phyloP scores from a whole-genome alignment of 345 rosid species.

The Cardamine chenopodiifolia region DNA sequence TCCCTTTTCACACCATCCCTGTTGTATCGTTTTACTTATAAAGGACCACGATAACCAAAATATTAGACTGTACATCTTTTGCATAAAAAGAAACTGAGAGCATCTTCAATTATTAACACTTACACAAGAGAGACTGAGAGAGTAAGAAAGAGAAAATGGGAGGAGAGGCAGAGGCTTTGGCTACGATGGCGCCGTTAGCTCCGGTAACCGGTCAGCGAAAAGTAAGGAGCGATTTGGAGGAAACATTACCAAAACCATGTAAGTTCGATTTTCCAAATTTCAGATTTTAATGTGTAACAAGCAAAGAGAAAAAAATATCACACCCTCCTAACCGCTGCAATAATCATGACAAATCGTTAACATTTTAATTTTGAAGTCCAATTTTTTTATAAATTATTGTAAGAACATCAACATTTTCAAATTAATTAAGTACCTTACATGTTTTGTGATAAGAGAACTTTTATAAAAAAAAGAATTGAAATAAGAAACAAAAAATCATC shows the following conservation, averaged over 20 bases:
- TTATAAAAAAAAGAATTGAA: too few relatives aligned
- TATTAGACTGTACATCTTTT: not conserved
- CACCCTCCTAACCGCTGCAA: not conserved
- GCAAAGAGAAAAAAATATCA: too few relatives aligned
- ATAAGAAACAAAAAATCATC: too few relatives aligned
- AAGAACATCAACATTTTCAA: not conserved
- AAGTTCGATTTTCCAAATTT: slow-evolving; percentile 17
- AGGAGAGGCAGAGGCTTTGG: slow-evolving; percentile 44
- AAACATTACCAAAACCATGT: slow-evolving; percentile 78
- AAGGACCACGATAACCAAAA: slow-evolving; percentile 15
- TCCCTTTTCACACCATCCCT: not conserved
- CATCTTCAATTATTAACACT: slow-evolving; percentile 24
- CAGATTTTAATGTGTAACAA: not conserved
- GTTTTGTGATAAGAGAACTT: not conserved
- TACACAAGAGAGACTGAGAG: not conserved
- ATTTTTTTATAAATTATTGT: not conserved
- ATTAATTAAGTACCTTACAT: not conserved
- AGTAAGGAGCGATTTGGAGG: slow-evolving; percentile 66
- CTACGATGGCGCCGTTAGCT: slow-evolving; percentile 63
- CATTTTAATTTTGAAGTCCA: not conserved
- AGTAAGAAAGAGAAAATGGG: not conserved
- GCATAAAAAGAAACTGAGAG: slow-evolving; percentile 4
- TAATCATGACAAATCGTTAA: not conserved
- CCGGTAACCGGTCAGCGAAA: slow-evolving; percentile 66
- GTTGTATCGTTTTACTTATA: slow-evolving; percentile 4